These are phyloP conservation scores for Hypseocharis bilobata DNA, from an alignment of 441 rosid species.

Conservation along the genomic window DNA sequence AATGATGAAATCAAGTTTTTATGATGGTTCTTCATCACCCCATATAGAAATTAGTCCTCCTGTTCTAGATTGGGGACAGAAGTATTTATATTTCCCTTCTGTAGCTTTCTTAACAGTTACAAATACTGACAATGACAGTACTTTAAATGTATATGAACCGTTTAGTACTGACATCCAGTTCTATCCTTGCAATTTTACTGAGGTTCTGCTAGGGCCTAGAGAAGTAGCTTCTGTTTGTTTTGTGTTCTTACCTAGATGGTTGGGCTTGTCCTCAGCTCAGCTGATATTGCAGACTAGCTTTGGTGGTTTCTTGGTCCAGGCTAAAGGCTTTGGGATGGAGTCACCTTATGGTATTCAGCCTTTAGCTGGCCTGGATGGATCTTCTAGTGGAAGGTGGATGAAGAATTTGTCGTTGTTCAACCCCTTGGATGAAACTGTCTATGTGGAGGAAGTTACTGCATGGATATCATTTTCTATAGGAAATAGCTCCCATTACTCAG, in stretches of 20 bases:
- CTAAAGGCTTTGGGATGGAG: slow-evolving; percentile 47
- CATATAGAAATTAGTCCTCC: slow-evolving; percentile 45
- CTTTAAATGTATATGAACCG: slow-evolving; percentile 52
- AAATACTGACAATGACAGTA: slow-evolving; percentile 49
- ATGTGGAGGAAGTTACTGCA: slow-evolving; percentile 44
- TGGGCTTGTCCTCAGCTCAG: slow-evolving; percentile 53
- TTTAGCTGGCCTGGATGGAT: slow-evolving; percentile 28
- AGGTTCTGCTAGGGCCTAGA: slow-evolving; percentile 45
- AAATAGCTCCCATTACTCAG: slow-evolving; percentile 35
- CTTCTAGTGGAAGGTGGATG: slow-evolving; percentile 35
- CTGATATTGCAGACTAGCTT: slow-evolving; percentile 55
- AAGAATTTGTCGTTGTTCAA: slow-evolving; percentile 55
- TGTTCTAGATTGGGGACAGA: slow-evolving; percentile 54
- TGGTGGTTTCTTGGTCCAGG: slow-evolving; percentile 60
- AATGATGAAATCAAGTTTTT: slow-evolving; percentile 28
- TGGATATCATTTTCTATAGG: slow-evolving; percentile 50
- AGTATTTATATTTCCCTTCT: slow-evolving; percentile 43
- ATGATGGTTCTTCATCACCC: slow-evolving; percentile 28
- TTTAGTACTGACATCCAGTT: slow-evolving; percentile 52
- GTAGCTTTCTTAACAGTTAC: slow-evolving; percentile 46
- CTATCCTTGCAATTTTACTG: slow-evolving; percentile 56
- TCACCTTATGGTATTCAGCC: slow-evolving; percentile 52
- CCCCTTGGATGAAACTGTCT: slow-evolving; percentile 46
- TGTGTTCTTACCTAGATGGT: slow-evolving; percentile 51
- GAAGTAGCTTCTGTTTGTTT: slow-evolving; percentile 57